Conservation (phyloP, 2,329 filamentous ascomycete species). For the Fusarium mundagurra region DNA sequence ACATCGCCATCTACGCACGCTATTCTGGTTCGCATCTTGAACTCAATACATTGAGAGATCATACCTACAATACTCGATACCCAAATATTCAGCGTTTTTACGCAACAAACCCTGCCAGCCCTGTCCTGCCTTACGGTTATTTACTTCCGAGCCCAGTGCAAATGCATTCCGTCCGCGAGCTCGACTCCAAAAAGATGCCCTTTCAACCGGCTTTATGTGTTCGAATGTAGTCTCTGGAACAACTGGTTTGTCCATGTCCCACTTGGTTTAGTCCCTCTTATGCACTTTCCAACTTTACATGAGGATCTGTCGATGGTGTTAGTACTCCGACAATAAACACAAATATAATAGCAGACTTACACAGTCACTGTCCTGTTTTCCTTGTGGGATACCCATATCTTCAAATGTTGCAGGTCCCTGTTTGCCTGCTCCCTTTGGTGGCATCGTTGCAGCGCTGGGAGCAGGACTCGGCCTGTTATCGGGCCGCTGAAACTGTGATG, state of each 20-base stretch:
- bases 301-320: constrained; percentile 34
- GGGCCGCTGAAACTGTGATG: constrained; percentile 44
- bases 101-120: constrained; percentile 9
- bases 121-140: constrained; percentile 12
- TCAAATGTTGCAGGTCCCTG: constrained; percentile 96
- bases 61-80: constrained; percentile 28
- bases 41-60: constrained; percentile 23
- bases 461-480: constrained; percentile 45
- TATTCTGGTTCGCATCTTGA: constrained; percentile 6
- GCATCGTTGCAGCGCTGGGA: constrained; percentile 48
- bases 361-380: constrained; percentile 88
- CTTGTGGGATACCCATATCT: constrained; percentile 93
- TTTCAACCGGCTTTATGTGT: constrained; percentile 23
- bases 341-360: constrained; percentile 63
- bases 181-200: constrained; percentile 33
- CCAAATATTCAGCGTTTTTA: constrained; percentile 17
- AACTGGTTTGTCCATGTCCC: not conserved
- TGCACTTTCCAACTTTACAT: constrained; percentile 34
- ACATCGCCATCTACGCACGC: constrained; percentile 1
- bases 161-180: constrained; percentile 31
- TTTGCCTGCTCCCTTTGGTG: constrained; percentile 51
- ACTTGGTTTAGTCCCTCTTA: not conserved
- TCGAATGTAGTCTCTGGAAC: constrained; percentile 1
- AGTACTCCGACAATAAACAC: not conserved
- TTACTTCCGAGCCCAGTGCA: constrained; percentile 20